Evolutionary conservation across 352 stramenopile genomes (phyloP).

Genomic region (Globisporangium abappressorium): DNA sequence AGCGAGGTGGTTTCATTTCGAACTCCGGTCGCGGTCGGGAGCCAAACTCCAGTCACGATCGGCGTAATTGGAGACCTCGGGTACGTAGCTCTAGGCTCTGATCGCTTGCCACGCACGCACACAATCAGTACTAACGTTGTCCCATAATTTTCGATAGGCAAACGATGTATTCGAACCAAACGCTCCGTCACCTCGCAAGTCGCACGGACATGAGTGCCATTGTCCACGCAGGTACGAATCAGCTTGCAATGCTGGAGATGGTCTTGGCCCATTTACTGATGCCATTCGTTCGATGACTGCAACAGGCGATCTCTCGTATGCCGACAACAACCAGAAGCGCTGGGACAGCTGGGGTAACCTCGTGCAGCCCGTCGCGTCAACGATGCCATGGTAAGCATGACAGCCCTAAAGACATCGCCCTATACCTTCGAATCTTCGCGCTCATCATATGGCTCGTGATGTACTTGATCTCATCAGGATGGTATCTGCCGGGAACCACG

Average conservation of each 20-base stretch:
- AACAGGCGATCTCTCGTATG: constrained; percentile 89
- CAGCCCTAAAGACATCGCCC: neutral
- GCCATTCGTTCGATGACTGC: neutral
- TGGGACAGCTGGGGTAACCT: constrained; percentile 90
- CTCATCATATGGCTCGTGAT: neutral
- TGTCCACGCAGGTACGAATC: constrained; percentile 50
- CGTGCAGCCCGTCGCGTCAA: constrained; percentile 70
- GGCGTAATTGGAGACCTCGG: constrained; percentile 89
- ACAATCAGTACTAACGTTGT: neutral
- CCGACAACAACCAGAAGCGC: constrained; percentile 75
- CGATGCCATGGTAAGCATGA: constrained; percentile 40
- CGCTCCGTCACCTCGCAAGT: constrained; percentile 59
- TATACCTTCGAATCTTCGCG: neutral
- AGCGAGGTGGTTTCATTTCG: constrained; percentile 56
- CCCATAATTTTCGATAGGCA: constrained; percentile 36
- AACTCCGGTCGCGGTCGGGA: constrained; percentile 45
- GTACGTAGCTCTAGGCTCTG: constrained; percentile 20
- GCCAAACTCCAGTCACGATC: constrained; percentile 59
- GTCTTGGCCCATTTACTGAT: neutral
- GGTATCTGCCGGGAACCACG: constrained; percentile 84
- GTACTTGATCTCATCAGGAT: constrained; percentile 39
- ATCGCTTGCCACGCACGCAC: neutral
- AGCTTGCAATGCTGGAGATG: neutral
- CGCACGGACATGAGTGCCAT: constrained; percentile 51
- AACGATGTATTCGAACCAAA: constrained; percentile 88